Conservation (phyloP, 768 basidiomycete species). For the Boletus vermiculosoides region DNA sequence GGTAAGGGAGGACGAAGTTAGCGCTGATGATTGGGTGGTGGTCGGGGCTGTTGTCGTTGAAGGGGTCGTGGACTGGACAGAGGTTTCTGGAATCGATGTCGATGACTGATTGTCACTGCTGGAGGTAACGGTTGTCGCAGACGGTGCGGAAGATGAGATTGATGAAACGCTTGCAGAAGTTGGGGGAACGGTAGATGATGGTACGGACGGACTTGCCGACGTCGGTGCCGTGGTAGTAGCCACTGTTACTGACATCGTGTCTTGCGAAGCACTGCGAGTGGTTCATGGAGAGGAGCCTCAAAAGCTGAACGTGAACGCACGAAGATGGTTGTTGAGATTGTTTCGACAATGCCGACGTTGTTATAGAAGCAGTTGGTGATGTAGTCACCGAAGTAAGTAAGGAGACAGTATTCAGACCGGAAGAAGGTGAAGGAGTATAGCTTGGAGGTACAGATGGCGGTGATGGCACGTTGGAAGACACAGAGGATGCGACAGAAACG, state of each 20-base stretch:
- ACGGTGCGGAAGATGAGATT: constrained; percentile 14
- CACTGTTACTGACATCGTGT: constrained; percentile 13
- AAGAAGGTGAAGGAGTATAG: constrained; percentile 6
- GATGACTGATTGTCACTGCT: constrained; percentile 18
- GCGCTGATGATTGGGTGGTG: constrained; percentile 11
- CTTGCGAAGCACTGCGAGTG: constrained; percentile 14
- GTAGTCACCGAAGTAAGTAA: constrained; percentile 25
- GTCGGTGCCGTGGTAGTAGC: constrained; percentile 9
- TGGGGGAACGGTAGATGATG: constrained; percentile 5
- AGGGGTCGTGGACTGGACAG: constrained; percentile 20
- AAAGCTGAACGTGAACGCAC: constrained; percentile 24
- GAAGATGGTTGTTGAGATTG: constrained; percentile 14
- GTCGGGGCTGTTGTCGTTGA: constrained; percentile 14
- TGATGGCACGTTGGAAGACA: constrained; percentile 12
- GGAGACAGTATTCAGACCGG: constrained; percentile 17
- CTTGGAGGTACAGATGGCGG: constrained; percentile 5
- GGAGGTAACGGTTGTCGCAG: constrained; percentile 18
- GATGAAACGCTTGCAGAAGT: constrained; percentile 7
- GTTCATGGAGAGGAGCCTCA: constrained; percentile 12
- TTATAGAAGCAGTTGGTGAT: constrained; percentile 13
- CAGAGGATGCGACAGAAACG: constrained; percentile 3
- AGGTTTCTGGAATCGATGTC: constrained; percentile 19
- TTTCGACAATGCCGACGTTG: constrained; percentile 10
- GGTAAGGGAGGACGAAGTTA: constrained; percentile 5
- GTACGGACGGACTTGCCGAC: constrained; percentile 15